Evolutionary conservation across 1,284 basidiomycete genomes (phyloP), one percentile per base, ranked within the genome.

Genomic region (Vanrija sp.): DNA sequence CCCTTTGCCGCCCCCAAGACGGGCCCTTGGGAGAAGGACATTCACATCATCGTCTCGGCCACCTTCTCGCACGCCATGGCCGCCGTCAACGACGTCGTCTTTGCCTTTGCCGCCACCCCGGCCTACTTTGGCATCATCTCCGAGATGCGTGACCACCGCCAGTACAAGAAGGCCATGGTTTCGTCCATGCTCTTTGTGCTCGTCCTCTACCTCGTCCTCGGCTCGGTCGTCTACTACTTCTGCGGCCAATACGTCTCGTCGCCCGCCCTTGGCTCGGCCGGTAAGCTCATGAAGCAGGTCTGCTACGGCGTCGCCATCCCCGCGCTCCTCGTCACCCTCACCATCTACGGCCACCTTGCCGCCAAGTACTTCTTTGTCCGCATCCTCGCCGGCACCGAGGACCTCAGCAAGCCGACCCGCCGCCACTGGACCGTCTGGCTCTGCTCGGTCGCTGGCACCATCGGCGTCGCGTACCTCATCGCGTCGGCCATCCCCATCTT

Each of bases 261-360:
- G 16, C 75, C 75, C 1, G 71, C 74, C 9, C 68, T 75, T 20
- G 72, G 73, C 2, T 65, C 64, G 5, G 71, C 73, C 16, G 76
- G 76, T 41, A 45, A 55, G 1, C 47, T 72, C 20, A 65, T 77
- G 54, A 75, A 77, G 64, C 70, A 71, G 48, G 62, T 77, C 47
- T 62, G 62, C 27, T 78, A 75, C 58, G 75, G 73, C 12, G 56
- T 78, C 23, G 70, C 75, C 7, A 53, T 77, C 14, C 73, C 72
- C 6, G 73, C 70, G n/a, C 55, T 66, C 20, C 54, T 66, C 24
- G 61, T 70, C 20, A 59, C 53, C 45, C 49, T 52, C 47, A 60
- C 44, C 57, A 55, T 53, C 49, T 51, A 23, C 57, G 57, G 38
- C 49, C 51, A 69, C 63, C 56, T 70, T 50, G 64, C 66, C 12